Evolutionary conservation across 2,329 filamentous ascomycete species (phyloP).

Genomic region (Emmonsiellopsis sp.): DNA sequence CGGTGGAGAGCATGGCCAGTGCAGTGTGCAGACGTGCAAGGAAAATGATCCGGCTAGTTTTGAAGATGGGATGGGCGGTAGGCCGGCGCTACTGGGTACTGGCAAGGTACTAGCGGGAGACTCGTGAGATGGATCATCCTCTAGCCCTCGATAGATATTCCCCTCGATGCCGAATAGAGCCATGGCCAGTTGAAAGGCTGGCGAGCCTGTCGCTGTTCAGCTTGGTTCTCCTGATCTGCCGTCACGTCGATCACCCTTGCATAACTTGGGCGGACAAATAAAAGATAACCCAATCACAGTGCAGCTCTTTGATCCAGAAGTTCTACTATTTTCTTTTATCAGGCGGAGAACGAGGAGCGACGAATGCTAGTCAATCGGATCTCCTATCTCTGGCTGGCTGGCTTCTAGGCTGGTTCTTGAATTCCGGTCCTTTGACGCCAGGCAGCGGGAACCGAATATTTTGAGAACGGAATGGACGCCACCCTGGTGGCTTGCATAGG

Average conservation of each 20-base stretch:
- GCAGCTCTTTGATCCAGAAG: neutral
- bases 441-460: neutral
- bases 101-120: neutral
- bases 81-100: neutral
- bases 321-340: neutral
- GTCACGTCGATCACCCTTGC: constrained; percentile 5
- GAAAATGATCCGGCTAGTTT: constrained; percentile 1
- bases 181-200: neutral
- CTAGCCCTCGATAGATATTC: neutral
- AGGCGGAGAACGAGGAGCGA: neutral
- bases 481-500: constrained; percentile 1
- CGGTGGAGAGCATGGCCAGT: constrained; percentile 3
- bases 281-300: constrained; percentile 1
- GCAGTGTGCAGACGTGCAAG: neutral
- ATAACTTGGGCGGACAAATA: constrained; percentile 1
- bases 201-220: neutral
- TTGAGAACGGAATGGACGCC: neutral
- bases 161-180: neutral
- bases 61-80: constrained; percentile 1
- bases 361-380: neutral
- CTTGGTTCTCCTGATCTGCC: constrained; percentile 5
- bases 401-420: neutral
- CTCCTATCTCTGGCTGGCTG: neutral
- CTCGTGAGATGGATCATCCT: constrained; percentile 2
- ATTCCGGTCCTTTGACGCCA: neutral